These are phyloP conservation scores for Trapa incisa DNA, from an alignment of 345 rosid genomes.

Conservation along the genomic window DNA sequence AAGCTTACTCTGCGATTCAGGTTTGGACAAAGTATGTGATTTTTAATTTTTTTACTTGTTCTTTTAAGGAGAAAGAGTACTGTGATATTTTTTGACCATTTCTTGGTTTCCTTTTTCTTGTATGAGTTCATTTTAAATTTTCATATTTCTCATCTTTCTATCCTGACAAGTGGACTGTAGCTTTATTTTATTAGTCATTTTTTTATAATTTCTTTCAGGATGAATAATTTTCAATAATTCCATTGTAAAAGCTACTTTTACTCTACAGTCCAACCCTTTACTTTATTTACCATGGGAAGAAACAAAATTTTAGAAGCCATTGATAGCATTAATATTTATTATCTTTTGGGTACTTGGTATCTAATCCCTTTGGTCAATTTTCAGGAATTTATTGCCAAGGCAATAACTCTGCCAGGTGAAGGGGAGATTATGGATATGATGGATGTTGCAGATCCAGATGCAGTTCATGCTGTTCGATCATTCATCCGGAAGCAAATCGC, in stretches of 20 bases:
- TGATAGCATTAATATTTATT: background rate
- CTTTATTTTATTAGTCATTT: too few relatives aligned
- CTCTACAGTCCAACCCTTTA: too few relatives aligned
- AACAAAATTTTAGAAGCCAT: background rate
- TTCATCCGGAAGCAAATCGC: constrained; percentile 89
- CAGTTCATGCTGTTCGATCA: constrained; percentile 81
- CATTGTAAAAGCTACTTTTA: background rate
- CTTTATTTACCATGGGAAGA: background rate
- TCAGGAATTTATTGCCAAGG: constrained; percentile 89
- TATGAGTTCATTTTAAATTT: background rate
- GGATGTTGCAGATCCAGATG: constrained; percentile 96
- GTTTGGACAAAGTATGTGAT: constrained; percentile 63
- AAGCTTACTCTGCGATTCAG: constrained; percentile 56
- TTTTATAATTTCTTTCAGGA: background rate
- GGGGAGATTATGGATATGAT: constrained; percentile 99
- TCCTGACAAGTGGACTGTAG: background rate
- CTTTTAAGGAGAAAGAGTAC: background rate
- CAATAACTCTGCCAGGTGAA: constrained; percentile 81
- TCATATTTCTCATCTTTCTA: background rate
- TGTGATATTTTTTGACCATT: background rate
- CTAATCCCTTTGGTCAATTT: background rate
- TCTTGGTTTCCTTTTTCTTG: background rate
- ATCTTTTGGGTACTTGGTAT: background rate
- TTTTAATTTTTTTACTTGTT: background rate
- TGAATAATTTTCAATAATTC: background rate